These are phyloP conservation scores for Cladophialophora bantiana DNA, from an alignment of 2,329 filamentous ascomycete species.

Conservation along the genomic window DNA sequence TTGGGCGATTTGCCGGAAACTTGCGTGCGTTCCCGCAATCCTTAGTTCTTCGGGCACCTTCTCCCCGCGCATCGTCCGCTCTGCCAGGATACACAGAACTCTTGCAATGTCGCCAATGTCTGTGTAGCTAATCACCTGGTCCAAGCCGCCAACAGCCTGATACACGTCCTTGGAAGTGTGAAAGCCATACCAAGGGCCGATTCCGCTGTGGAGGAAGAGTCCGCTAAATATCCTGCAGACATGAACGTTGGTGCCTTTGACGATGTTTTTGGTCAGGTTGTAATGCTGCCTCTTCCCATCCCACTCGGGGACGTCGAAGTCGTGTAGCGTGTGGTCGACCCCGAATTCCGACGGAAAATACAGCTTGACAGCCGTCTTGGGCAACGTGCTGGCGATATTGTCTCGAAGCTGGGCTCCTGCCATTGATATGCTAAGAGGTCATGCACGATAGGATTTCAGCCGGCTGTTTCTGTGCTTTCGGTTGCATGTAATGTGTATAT, in stretches of 20 bases:
- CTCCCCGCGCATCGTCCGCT: conserved; percentile 10
- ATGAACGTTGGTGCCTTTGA: conserved; percentile 33
- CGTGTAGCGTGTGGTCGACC: conserved; percentile 49
- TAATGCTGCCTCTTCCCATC: conserved; percentile 45
- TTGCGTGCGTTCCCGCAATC: conserved; percentile 43
- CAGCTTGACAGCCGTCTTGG: conserved; percentile 42
- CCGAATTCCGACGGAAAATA: conserved; percentile 51
- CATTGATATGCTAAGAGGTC: conserved; percentile 34
- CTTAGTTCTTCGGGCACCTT: conserved; percentile 42
- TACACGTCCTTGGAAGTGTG: conserved; percentile 43
- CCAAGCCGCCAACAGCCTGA: conserved; percentile 42
- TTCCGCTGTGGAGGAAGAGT: conserved; percentile 46
- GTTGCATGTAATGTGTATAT: not conserved
- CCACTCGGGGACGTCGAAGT: conserved; percentile 48
- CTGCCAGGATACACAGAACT: conserved; percentile 39
- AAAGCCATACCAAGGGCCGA: conserved; percentile 48
- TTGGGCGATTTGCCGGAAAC: conserved; percentile 40
- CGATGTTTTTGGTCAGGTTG: conserved; percentile 34
- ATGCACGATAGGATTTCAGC: not conserved
- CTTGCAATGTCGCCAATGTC: conserved; percentile 45
- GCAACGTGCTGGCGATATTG: conserved; percentile 40
- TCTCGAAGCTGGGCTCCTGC: conserved; percentile 45
- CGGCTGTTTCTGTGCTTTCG: too few relatives aligned
- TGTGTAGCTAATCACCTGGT: conserved; percentile 44
- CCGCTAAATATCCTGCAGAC: conserved; percentile 46